Base-by-base conservation (phyloP, 2,329 filamentous ascomycete genomes). In the Berkeleyomyces basicola region DNA sequence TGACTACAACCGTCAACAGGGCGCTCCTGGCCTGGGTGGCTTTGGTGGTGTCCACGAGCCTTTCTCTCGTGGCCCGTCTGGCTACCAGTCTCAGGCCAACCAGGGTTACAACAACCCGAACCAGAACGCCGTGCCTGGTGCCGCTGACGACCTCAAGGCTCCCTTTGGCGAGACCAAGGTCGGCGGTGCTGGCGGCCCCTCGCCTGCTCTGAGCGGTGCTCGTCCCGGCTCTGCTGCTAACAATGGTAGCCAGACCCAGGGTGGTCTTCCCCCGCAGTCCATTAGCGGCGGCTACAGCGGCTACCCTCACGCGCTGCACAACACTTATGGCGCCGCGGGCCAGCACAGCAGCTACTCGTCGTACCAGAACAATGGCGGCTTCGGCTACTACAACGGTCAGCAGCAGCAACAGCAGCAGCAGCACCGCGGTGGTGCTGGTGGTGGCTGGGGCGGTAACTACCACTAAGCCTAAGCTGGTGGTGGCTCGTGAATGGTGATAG, bases 361-460 rank as follows among this genome's bases (percentile, higher is more conserved):
- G 66, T 77, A 75, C 60, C 75, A 75, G 65, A 70, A 69, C 59
- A 73, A 74, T 64, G 76, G 74, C 58, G 76, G 74, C 59, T 80
- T 78, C 61, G 75, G 72, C 66, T 79, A 78, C 72, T 80, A 80
- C 70, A 75, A 74, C 63, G 53, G 58, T 36, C 70, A 68, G 63
- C 70, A 72, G 64, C 70, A 70, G 69, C 77, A 58, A 16, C 55
- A 58, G 33, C 47, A 51, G n/a, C 61, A 59, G 40, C 61, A 63
- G 61, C 61, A 59, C 9, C 62, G 62, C 23, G 62, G 62, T 43
- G 53, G 31, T 39, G 62, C 57, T n/a, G 51, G 77, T 65, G 76
- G 79, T 66, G 80, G 80, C 69, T 83, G 80, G 80, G 80, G 81
- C 67, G 77, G 76, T 68, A 83, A 83, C 76, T 83, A 83, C 75